These are phyloP conservation scores for Apiospora arundinis DNA, from an alignment of 2,329 filamentous ascomycete genomes.

Conservation along the genomic window DNA sequence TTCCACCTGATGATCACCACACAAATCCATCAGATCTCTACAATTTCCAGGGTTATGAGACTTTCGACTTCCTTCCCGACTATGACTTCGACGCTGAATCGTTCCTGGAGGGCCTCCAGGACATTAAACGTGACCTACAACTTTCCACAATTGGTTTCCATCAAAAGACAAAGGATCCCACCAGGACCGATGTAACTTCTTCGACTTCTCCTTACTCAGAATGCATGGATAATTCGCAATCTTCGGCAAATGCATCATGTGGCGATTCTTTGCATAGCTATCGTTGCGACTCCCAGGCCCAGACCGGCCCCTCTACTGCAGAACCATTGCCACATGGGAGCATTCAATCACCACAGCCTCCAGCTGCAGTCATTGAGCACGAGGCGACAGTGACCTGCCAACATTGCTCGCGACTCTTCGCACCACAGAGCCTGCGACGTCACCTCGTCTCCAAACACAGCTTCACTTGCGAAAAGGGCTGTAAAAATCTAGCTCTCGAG, in stretches of 20 bases:
- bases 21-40: neutral
- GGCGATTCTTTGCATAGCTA: neutral
- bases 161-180: neutral
- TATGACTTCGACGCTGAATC: neutral
- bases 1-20: neutral
- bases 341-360: neutral
- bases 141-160: neutral
- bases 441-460: neutral
- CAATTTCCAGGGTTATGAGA: neutral
- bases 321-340: neutral
- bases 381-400: neutral
- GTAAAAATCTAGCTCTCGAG: neutral
- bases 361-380: neutral
- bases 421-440: neutral
- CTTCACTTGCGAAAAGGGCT: neutral
- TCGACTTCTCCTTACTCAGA: neutral
- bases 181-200: neutral
- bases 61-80: neutral
- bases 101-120: neutral
- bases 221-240: neutral
- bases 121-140: neutral
- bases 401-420: neutral
- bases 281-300: neutral
- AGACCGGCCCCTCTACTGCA: neutral
- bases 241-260: no score